These are phyloP conservation scores for Phytophthora lateralis DNA, from an alignment of 352 stramenopile species.

Conservation along the genomic window DNA sequence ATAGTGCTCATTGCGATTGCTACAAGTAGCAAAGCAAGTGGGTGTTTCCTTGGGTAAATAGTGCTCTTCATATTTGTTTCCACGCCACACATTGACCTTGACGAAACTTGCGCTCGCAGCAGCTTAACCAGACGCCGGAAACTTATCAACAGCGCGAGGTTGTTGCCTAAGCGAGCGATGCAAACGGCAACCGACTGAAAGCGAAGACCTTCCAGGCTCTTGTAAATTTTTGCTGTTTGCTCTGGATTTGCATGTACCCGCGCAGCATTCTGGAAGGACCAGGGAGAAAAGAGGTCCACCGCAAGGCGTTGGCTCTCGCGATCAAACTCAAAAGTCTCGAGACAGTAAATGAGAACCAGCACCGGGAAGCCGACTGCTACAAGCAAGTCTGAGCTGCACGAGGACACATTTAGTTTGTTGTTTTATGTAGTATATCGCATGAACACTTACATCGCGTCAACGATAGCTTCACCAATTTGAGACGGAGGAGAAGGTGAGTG, in stretches of 20 bases:
- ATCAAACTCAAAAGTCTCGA: slow-evolving; percentile 39
- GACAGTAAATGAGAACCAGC: slow-evolving; percentile 30
- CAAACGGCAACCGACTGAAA: slow-evolving; percentile 33
- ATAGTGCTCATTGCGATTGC: slow-evolving; percentile 18
- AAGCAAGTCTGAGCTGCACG: slow-evolving; percentile 40
- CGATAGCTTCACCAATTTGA: slow-evolving; percentile 23
- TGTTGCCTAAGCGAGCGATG: slow-evolving; percentile 41
- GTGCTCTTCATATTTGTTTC: neutral
- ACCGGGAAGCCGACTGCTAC: slow-evolving; percentile 39
- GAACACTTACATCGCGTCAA: slow-evolving; percentile 26
- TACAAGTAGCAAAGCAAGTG: slow-evolving; percentile 17
- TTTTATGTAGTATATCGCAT: no score
- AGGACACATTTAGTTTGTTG: neutral
- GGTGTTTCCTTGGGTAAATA: slow-evolving; percentile 31
- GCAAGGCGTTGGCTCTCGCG: slow-evolving; percentile 17
- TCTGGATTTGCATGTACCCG: slow-evolving; percentile 29
- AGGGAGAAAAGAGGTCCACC: slow-evolving; percentile 16
- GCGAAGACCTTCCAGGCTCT: slow-evolving; percentile 37
- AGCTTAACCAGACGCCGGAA: slow-evolving; percentile 26
- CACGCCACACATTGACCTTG: neutral
- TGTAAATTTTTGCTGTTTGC: slow-evolving; percentile 19
- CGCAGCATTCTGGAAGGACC: slow-evolving; percentile 32
- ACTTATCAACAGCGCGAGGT: slow-evolving; percentile 25
- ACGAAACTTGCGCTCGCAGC: slow-evolving; percentile 1
- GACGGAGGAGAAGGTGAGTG: slow-evolving; percentile 14